Evolutionary conservation across 116 monocot species (phyloP).

Genomic region (Zostera marina): DNA sequence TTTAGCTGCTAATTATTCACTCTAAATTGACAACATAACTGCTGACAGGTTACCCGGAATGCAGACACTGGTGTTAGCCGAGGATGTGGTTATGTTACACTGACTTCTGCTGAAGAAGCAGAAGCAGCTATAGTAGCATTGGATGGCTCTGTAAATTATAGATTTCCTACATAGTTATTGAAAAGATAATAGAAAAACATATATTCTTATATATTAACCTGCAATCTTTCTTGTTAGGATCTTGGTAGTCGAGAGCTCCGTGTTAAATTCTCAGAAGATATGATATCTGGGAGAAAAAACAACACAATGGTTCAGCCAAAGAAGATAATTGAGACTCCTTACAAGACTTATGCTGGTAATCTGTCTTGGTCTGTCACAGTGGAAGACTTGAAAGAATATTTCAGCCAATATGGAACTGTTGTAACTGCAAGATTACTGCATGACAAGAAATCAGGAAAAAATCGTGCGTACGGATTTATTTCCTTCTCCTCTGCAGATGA

Average conservation of each 20-base stretch:
- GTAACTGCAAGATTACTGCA: conserved; percentile 60
- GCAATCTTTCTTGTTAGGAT: conserved; percentile 25
- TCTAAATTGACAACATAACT: background rate
- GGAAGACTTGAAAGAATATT: conserved; percentile 52
- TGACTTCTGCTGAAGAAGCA: conserved; percentile 59
- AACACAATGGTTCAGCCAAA: conserved; percentile 32
- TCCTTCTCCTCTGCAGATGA: conserved; percentile 60
- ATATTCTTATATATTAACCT: background rate
- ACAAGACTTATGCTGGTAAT: conserved; percentile 69
- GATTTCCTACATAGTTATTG: too few species aligned
- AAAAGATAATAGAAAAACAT: background rate
- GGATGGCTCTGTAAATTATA: conserved; percentile 81
- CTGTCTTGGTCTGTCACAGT: conserved; percentile 56
- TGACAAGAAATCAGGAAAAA: conserved; percentile 55
- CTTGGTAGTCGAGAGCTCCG: conserved; percentile 57
- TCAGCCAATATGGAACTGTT: conserved; percentile 62
- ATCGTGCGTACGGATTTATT: conserved; percentile 69
- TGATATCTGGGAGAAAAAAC: conserved; percentile 46
- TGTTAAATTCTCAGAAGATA: conserved; percentile 57
- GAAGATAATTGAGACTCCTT: conserved; percentile 54
- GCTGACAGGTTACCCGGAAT: conserved; percentile 49
- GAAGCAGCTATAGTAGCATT: conserved; percentile 46
- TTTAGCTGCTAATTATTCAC: background rate
- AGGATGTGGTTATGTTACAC: conserved; percentile 63
- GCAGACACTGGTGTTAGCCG: conserved; percentile 45